Conservation (phyloP, 345 rosid species). For the Citrus sinensis region DVS_A1.0 CM039163.1:49286001-49286500, state of each 20-base stretch:
- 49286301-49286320: not conserved
- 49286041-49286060: not conserved
- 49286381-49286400: not conserved
- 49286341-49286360: not conserved
- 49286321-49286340: not conserved
- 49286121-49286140: not conserved
- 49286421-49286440: not conserved
- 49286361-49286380: not conserved
- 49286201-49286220: not conserved
- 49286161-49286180: not conserved
- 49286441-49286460: not conserved
- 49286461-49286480: not conserved
- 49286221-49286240: not conserved
- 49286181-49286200: not conserved
- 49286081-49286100: not conserved
- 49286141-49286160: not conserved
- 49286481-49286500: not conserved
- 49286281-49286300: not conserved
- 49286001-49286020: not conserved
- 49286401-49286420: too few relatives aligned
- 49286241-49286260: not conserved
- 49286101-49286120: not conserved
- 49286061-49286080: not conserved
- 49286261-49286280: not conserved
- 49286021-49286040: not conserved